Evolutionary conservation across 768 basidiomycete genomes (phyloP), one percentile per base, ranked within the genome.

Genomic region (Exidia glandulosa): DNA sequence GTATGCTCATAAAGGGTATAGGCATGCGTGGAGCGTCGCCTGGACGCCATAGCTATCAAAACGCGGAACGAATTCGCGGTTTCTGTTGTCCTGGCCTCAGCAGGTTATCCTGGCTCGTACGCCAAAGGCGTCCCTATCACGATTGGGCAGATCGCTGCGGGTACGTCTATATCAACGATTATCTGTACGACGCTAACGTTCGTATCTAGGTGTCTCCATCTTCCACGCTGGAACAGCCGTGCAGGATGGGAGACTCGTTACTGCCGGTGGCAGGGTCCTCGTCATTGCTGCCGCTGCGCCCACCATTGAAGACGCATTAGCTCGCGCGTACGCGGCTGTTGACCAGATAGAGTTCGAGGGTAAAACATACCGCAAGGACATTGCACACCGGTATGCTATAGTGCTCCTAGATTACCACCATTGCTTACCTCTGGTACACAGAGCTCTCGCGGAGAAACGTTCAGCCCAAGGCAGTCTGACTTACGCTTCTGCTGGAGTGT

Each of bases 401-500:
- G 86, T 4, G 33, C 30, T 34, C 67, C 32, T 32, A 10, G 23
- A 55, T 33, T 32, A 29, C 6, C 32, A 29, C 48, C 23, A 47
- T n/a, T 27, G 33, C 57, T 45, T 33, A 3, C 27, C 33, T 30
- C 32, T 25, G 13, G 29, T 25, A 1, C 63, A 92, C 63, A 92
- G 89, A 56, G 89, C 88, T 12, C 71, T 88, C 59, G 73, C 72
- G 13, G 65, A 64, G 19, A 64, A 68, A n/a, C 59, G 60, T 12
- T 59, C 63, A 9, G 64, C 52, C 65, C 33, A 60, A 88, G 60
- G 73, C 19, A 71, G 81, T 29, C 75, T 99, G 62, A 98, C 96
- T 2, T 99, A 99, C 70, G 90, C 92, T 1, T 84, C 88, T 59
- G 93, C 94, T 14, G 96, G 96, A 52, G 96, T 99, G 36, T 93